Evolutionary conservation across 1,284 basidiomycete species (phyloP), one percentile per base, ranked within the genome.

Genomic region (Cryptococcus depauperatus): DNA sequence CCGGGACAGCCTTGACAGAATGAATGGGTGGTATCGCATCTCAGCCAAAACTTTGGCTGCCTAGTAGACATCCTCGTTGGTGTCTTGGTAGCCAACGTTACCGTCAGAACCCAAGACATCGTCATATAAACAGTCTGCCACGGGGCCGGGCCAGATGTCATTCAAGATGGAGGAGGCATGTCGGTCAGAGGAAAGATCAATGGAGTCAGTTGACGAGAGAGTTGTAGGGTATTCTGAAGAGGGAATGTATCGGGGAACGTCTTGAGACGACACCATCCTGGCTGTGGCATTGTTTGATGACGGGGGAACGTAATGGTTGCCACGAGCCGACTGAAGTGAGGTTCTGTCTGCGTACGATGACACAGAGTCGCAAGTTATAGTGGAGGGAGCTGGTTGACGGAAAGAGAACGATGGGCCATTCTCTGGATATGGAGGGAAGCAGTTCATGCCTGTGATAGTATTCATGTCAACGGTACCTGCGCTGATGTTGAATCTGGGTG

Each of bases 321-420:
- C 41, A 23, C 44, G 42, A 43, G n/a, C 39, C 35, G 2, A 30
- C 35, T 9, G 41, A 33, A 41, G 29, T 43, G 25, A 26, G 10
- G 42, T 27, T 7, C 9, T 35, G 14, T 30, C 35, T 42, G 35
- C 23, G 14, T 18, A 7, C 13, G 6, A 8, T 6, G 35, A 7
- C 16, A 5, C 9, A 37, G 35, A 9, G 2, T 37, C 35, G 3
- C 19, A 30, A 30, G 28, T n/a, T 8, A n/a, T 19, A 2, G 51
- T 47, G 6, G 51, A 52, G 13, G n/a, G n/a, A n/a, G n/a, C n/a
- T n/a, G n/a, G n/a, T n/a, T n/a, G n/a, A n/a, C n/a, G n/a, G n/a
- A n/a, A n/a, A n/a, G n/a, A n/a, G n/a, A n/a, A n/a, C n/a, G n/a
- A 49, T 14, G 23, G 51, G 47, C 22, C 46, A 43, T 26, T 48